A percentile compares a stretch with the other conserved stretches of the same genome.
phyloP scores from a whole-genome alignment of 495 filamentous ascomycete genomes.

The Clohesyomyces aquaticus region DNA sequence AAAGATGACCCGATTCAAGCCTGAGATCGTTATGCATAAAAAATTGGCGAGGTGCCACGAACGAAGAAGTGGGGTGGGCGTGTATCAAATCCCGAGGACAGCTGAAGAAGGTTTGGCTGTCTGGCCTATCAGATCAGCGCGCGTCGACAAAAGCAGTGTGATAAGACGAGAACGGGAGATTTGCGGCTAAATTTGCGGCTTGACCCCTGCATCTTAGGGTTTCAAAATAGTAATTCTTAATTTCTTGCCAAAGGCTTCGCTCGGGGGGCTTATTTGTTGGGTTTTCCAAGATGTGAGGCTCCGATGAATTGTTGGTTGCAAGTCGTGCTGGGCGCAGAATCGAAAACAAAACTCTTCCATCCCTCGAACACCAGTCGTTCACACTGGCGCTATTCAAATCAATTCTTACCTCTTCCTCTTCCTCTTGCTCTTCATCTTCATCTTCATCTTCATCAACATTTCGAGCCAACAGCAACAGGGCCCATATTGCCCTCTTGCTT shows the following conservation, averaged over 20 bases:
- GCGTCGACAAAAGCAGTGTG: background rate
- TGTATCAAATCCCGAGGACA: background rate
- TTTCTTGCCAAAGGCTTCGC: conserved; percentile 8
- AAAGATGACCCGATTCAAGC: background rate
- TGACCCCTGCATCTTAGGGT: conserved; percentile 13
- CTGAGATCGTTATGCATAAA: background rate
- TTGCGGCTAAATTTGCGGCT: conserved; percentile 13
- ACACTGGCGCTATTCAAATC: too few relatives aligned
- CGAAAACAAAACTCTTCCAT: too few relatives aligned
- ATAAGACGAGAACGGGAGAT: background rate
- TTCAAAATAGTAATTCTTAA: conserved; percentile 14
- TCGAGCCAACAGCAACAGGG: too few relatives aligned
- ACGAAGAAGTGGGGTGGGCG: background rate
- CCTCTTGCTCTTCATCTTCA: too few relatives aligned
- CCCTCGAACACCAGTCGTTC: too few relatives aligned
- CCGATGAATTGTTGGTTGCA: too few relatives aligned
- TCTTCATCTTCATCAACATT: too few relatives aligned
- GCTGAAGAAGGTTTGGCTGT: conserved; percentile 18
- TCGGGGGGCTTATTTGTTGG: background rate
- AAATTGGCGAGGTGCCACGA: conserved; percentile 1
- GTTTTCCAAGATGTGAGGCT: too few relatives aligned
- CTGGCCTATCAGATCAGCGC: conserved; percentile 4
- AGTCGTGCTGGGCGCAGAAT: too few relatives aligned
- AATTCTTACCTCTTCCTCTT: too few relatives aligned
- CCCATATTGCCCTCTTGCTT: conserved; percentile 21